Base-by-base conservation (phyloP, 306 rosid genomes). In the Glycine soja region DNA sequence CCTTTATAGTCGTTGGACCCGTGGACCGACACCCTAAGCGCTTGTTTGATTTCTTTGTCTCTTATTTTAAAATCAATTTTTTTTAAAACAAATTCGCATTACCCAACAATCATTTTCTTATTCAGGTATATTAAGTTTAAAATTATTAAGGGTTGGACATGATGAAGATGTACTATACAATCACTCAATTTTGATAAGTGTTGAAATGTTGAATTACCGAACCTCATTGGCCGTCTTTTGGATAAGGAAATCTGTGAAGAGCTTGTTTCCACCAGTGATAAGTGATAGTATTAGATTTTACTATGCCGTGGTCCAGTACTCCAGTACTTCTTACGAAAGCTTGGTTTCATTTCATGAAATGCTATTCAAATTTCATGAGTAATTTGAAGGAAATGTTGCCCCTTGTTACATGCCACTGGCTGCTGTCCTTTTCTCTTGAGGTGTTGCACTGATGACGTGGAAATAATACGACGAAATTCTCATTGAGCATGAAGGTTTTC, bases 381-480 rank as follows among this genome's bases (percentile, higher is more conserved):
- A 24, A 24, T 24, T 24, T 24, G 30, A 24, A 24, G 30, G 7
- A 24, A 61, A 61, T 24, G 4, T 61, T 24, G n/a, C 67, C 38
- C 30, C 30, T 24, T 24, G 30, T 24, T 24, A 24, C 30, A 24
- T 24, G 30, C 30, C 30, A 24, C 30, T 24, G 30, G 30, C 30
- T 24, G 30, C 30, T 0, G 30, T 0, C 30, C 15, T 18, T 10
- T 48, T 65, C 72, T 40, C 15, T n/a, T 61, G 12, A 15, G 10
- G 30, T 24, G 19, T 43, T 78, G 66, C 1, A 6, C 56, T 13
- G 70, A 40, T 63, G 67, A 63, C 43, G 65, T 12, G 34, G 19
- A 38, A 63, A 54, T 68, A 43, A 36, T 67, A 61, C 51, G 65
- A 36, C 48, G 50, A 7, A 72, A n/a, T 73, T 53, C 74, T 52